These are phyloP conservation scores for Pichia sp. DNA, from an alignment of 1,139 yeast species.

Conservation along the genomic window DNA sequence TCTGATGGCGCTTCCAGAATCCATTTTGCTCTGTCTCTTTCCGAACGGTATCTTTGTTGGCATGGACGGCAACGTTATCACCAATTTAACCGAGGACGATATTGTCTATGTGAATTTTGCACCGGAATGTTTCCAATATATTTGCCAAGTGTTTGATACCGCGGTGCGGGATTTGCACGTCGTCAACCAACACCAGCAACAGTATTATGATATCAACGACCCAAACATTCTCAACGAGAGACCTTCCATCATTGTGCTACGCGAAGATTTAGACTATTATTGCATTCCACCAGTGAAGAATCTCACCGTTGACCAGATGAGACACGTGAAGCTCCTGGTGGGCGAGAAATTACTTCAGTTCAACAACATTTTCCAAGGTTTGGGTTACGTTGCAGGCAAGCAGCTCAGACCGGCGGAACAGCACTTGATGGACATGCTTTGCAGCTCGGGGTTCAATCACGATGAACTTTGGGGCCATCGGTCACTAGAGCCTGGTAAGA, in stretches of 20 bases:
- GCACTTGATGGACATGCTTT: constrained; percentile 90
- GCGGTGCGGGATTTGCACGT: constrained; percentile 35
- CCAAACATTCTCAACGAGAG: constrained; percentile 63
- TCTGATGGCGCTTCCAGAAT: constrained; percentile 85
- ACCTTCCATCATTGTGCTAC: constrained; percentile 85
- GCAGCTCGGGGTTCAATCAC: constrained; percentile 74
- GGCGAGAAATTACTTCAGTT: constrained; percentile 55
- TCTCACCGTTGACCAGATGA: constrained; percentile 45
- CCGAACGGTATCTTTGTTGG: constrained; percentile 89
- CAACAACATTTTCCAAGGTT: constrained; percentile 66
- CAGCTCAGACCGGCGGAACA: constrained; percentile 87
- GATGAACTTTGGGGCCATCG: constrained; percentile 83
- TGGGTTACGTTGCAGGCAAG: constrained; percentile 39
- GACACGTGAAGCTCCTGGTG: constrained; percentile 60
- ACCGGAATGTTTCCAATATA: constrained; percentile 79
- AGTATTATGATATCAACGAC: constrained; percentile 31
- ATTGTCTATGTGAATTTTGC: constrained; percentile 78
- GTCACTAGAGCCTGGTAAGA: constrained; percentile 74
- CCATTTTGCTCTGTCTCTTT: constrained; percentile 74
- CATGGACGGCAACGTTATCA: constrained; percentile 63
- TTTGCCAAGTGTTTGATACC: constrained; percentile 51
- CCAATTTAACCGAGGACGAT: constrained; percentile 70
- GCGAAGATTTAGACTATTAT: constrained; percentile 93
- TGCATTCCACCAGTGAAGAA: constrained; percentile 71
- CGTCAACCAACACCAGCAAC: constrained; percentile 25